Percentiles rank a stretch among this genome's conserved stretches.
phyloP scores from a whole-genome alignment of 805 yeast genomes.

The Saccharomycopsis fermentans region DNA sequence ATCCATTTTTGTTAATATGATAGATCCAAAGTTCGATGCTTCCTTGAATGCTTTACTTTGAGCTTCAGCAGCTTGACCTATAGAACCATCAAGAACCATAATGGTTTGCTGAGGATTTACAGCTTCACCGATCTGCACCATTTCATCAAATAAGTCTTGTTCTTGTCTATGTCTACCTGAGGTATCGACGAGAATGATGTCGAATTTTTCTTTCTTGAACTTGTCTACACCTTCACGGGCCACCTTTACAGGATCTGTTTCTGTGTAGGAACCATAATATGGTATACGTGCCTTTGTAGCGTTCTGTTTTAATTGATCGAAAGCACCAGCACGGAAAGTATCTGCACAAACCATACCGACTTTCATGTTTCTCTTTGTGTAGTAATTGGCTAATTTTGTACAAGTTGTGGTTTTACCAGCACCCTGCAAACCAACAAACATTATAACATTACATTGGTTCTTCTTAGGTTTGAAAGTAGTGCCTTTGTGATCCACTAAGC shows the following conservation, averaged over 20 bases:
- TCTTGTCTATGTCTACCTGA: constrained; percentile 98
- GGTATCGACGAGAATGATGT: constrained; percentile 90
- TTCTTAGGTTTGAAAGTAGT: constrained; percentile 77
- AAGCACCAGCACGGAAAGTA: constrained; percentile 99
- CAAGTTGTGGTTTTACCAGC: constrained; percentile 98
- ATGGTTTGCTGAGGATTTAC: constrained; percentile 92
- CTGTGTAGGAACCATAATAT: constrained; percentile 88
- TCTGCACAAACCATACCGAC: constrained; percentile 98
- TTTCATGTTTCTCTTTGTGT: constrained; percentile 85
- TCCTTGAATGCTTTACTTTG: constrained; percentile 94
- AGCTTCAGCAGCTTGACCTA: constrained; percentile 96
- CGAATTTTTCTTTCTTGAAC: constrained; percentile 85
- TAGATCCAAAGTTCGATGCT: constrained; percentile 87
- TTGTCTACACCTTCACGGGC: constrained; percentile 86
- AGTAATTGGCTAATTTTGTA: constrained; percentile 91
- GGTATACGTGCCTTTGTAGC: constrained; percentile 94
- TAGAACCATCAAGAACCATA: constrained; percentile 94
- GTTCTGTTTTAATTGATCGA: constrained; percentile 95
- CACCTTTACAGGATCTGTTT: constrained; percentile 89
- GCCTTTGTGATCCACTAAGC: constrained; percentile 61
- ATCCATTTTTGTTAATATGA: constrained; percentile 91
- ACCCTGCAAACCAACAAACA: constrained; percentile 98
- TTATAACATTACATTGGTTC: constrained; percentile 67
- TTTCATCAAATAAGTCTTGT: constrained; percentile 79
- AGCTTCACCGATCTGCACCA: constrained; percentile 84